Conservation (phyloP, 331 rosid genomes). For the Prunus yedoensis region DNA sequence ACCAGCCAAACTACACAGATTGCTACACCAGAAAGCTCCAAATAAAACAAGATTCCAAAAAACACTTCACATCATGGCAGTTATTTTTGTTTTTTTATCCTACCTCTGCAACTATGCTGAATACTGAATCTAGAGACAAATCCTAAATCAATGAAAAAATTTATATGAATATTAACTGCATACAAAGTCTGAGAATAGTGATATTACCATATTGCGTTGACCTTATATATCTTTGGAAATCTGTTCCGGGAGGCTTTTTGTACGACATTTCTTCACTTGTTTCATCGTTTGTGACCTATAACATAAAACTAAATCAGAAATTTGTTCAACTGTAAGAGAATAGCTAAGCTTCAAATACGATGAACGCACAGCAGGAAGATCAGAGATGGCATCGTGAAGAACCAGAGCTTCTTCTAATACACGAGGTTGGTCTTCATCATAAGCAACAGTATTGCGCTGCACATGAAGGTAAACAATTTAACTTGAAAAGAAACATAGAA, state of each 20-base stretch:
- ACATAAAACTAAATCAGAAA: constrained; percentile 23
- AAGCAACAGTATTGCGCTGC: constrained; percentile 85
- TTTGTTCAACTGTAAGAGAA: constrained; percentile 9
- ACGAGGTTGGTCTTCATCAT: constrained; percentile 52
- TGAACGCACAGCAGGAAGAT: constrained; percentile 72
- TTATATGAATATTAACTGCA: neutral
- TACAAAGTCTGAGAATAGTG: neutral
- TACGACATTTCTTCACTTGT: constrained; percentile 61
- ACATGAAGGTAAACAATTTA: constrained; percentile 30
- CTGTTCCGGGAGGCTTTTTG: constrained; percentile 74
- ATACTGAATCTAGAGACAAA: neutral
- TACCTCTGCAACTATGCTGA: neutral
- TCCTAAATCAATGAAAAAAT: neutral
- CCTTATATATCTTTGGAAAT: constrained; percentile 81
- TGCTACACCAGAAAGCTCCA: too few relatives aligned
- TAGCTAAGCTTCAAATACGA: neutral
- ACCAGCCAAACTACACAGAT: too few relatives aligned
- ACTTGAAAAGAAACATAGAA: constrained; percentile 12
- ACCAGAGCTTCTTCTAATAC: constrained; percentile 58
- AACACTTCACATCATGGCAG: too few relatives aligned
- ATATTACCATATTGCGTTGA: constrained; percentile 71
- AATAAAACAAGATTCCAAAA: too few relatives aligned
- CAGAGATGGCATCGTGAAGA: constrained; percentile 91
- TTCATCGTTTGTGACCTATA: constrained; percentile 61
- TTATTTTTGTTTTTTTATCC: too few relatives aligned